phyloP scores from a whole-genome alignment of 257 asterid genomes.

The Ophiorrhiza pumila region DNA sequence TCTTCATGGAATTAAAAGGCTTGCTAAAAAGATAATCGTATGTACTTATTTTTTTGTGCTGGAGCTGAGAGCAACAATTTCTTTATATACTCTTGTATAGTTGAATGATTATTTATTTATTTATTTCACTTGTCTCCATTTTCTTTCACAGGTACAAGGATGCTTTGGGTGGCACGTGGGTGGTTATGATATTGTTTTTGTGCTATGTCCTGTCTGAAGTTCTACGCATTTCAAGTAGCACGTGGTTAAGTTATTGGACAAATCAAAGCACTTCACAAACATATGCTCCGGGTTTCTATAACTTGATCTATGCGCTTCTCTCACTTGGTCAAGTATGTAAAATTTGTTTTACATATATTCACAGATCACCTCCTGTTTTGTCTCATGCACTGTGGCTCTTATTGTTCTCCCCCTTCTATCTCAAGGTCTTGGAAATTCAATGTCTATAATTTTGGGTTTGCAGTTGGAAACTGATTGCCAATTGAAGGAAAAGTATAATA shows the following conservation, averaged over 20 bases:
- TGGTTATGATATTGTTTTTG: slow-evolving; percentile 54
- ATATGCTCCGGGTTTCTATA: slow-evolving; percentile 62
- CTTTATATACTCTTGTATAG: background rate
- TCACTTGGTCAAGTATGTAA: slow-evolving; percentile 54
- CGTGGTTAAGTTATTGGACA: slow-evolving; percentile 94
- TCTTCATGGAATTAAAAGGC: background rate
- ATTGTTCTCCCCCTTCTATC: background rate
- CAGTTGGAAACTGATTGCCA: background rate
- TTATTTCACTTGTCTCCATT: too few species aligned
- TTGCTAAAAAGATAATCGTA: background rate
- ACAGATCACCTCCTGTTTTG: background rate
- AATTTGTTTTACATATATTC: background rate
- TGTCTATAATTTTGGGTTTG: background rate
- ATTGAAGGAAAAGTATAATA: background rate
- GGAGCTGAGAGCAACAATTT: background rate
- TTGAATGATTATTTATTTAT: background rate
- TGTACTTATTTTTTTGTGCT: background rate
- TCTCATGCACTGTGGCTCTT: background rate
- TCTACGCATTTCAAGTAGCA: slow-evolving; percentile 83
- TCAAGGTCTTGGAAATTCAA: background rate
- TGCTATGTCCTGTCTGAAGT: slow-evolving; percentile 68
- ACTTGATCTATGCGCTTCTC: slow-evolving; percentile 68
- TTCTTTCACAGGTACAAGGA: slow-evolving; percentile 49
- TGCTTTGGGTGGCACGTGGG: slow-evolving; percentile 90
- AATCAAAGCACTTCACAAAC: slow-evolving; percentile 51